Base-by-base conservation (phyloP, 208 protist species). In the Crithidia acanthocephali region DNA sequence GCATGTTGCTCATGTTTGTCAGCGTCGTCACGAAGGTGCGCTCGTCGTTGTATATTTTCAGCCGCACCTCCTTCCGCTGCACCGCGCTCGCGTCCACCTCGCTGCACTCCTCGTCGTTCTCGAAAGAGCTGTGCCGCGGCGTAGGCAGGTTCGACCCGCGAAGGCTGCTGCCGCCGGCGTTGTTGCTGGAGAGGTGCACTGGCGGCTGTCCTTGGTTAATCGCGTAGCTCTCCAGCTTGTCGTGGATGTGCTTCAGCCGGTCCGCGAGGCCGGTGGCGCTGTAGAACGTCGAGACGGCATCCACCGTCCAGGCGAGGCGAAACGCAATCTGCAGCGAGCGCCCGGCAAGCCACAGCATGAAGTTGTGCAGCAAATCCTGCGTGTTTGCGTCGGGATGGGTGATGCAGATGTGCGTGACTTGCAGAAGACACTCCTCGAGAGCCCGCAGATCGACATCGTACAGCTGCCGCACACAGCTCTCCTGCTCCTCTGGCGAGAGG, bases 141-240 rank as follows among this genome's bases (percentile, higher is more conserved):
- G 48, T 58, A 6, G 45, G 10, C 18, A 56, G 5, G 35, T 56
- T 67, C 2, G 47, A 67, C 22, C 22, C 22, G 47, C 61, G 61
- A 9, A 50, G 42, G 23, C 47, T 68, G 44, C 37, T 37, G 57
- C 64, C 62, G n/a, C 33, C 70, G 10, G 23, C 70, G 59, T 74
- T 67, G 45, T 57, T 51, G 56, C 30, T 51, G 3, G 50, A 16
- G 30, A 44, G 47, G 28, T 60, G 60, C 30, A 37, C 58, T 3
- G 60, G 44, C 13, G 65, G 27, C 42, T 71, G 65, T 1, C 83
- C 75, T 58, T 86, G 88, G 64, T 97, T 95, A 51, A 97, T 94
- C 6, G 90, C 92, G 78, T 84, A 91, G 72, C 86, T 95, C 84
- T 97, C 92, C 48, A 97, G 80, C 58, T 82, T 85, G 68, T 97